Conservation (phyloP, 2,329 filamentous ascomycete species). For the Endoconidiophora laricicola region DNA sequence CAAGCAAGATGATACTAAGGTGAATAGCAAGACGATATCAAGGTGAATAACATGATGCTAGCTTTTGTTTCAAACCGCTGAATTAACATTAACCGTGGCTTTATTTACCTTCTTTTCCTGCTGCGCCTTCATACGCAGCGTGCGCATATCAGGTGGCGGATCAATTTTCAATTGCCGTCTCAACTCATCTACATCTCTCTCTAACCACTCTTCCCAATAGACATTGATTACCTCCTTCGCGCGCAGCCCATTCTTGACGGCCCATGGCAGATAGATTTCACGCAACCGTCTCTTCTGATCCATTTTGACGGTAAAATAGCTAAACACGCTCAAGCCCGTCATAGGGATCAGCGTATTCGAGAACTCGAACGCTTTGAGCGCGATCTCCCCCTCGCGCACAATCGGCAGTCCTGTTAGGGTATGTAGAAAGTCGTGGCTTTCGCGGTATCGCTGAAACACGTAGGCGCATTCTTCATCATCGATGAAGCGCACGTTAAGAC, state of each 20-base stretch:
- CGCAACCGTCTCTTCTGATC: conserved; percentile 64
- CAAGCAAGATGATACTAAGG: not conserved
- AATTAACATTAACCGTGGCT: not conserved
- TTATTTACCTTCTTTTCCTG: conserved; percentile 41
- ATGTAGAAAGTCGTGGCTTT: conserved; percentile 97
- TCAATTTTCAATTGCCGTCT: conserved; percentile 66
- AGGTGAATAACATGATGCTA: not conserved
- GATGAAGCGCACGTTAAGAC: conserved; percentile 69
- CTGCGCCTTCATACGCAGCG: conserved; percentile 53
- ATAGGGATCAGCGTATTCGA: conserved; percentile 87
- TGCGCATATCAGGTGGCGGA: conserved; percentile 69
- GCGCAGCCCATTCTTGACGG: conserved; percentile 61
- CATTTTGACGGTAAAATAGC: conserved; percentile 71
- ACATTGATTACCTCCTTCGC: conserved; percentile 79
- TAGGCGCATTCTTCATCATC: conserved; percentile 93
- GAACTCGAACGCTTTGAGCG: conserved; percentile 96
- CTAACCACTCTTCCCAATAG: conserved; percentile 92
- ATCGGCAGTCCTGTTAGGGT: conserved; percentile 81
- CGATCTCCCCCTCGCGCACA: conserved; percentile 88
- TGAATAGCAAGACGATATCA: not conserved
- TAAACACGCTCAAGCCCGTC: conserved; percentile 75
- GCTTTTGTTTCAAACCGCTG: not conserved
- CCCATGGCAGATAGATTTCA: conserved; percentile 74
- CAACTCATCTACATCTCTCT: conserved; percentile 64
- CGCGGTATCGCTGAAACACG: conserved; percentile 94